A percentile compares a stretch with the other conserved stretches of the same genome.
These are phyloP conservation scores for Tolypocladium pustulatum DNA, from an alignment of 2,329 filamentous ascomycete genomes.

Conservation along the genomic window DNA sequence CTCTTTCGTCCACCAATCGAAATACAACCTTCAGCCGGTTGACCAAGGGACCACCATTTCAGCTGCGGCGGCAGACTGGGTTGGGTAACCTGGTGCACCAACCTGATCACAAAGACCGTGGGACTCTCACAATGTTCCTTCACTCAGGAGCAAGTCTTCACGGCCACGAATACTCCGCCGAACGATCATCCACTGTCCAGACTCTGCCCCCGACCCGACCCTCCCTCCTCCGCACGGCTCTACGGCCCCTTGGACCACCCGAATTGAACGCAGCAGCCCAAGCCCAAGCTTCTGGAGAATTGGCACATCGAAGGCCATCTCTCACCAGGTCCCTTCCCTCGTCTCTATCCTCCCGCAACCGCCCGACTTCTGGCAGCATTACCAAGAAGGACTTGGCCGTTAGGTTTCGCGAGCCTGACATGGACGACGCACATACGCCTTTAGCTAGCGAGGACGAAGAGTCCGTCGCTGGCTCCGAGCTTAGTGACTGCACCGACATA, in stretches of 20 bases:
- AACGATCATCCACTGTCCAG: slow-evolving; percentile 15
- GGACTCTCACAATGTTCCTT: slow-evolving; percentile 37
- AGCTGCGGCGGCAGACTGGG: not conserved
- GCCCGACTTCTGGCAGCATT: slow-evolving; percentile 27
- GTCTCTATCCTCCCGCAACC: slow-evolving; percentile 9
- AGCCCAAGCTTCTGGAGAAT: not conserved
- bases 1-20: not conserved
- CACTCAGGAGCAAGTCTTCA: slow-evolving; percentile 49
- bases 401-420: slow-evolving; percentile 30
- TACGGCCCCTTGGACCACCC: slow-evolving; percentile 23
- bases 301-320: not conserved
- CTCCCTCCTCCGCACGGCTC: slow-evolving; percentile 31
- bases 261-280: slow-evolving; percentile 9
- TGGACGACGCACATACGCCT: slow-evolving; percentile 14
- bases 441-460: slow-evolving; percentile 38
- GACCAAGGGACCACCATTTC: not conserved
- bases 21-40: not conserved
- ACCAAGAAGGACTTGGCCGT: slow-evolving; percentile 31
- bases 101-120: not conserved
- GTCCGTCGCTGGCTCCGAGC: slow-evolving; percentile 27
- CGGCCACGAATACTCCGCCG: slow-evolving; percentile 46
- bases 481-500: slow-evolving; percentile 34
- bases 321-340: not conserved
- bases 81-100: not conserved
- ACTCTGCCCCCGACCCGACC: slow-evolving; percentile 23